Evolutionary conservation across 169 alveolate species (phyloP).

Genomic region (Cryptosporidium tyzzeri): DNA sequence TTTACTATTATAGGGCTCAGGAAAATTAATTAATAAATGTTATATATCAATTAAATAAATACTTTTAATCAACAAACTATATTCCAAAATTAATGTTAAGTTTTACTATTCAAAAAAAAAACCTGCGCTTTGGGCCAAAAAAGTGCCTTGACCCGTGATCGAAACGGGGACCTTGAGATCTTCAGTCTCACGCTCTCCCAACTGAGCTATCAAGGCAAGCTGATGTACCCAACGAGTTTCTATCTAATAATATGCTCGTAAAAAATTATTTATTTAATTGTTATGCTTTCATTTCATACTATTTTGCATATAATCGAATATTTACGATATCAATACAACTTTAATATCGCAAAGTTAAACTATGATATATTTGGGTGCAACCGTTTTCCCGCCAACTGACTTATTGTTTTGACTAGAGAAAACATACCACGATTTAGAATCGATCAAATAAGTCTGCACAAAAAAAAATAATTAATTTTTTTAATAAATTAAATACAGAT

Average conservation of each 20-base stretch:
- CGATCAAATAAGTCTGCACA: background rate
- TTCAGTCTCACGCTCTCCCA: constrained; percentile 99
- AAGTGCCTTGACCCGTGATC: constrained; percentile 97
- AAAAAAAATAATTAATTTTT: no score
- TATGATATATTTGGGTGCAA: background rate
- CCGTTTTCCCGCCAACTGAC: background rate
- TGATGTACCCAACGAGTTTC: background rate
- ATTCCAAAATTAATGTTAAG: background rate
- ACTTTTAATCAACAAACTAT: background rate
- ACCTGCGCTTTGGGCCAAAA: constrained; percentile 28
- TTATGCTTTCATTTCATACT: background rate
- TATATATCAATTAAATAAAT: no score
- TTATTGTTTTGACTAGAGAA: background rate
- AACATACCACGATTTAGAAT: no score
- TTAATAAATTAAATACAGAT: no score
- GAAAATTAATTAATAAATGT: background rate
- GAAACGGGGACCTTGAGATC: constrained; percentile 99
- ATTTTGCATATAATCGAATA: background rate
- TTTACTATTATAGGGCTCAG: background rate
- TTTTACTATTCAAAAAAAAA: background rate
- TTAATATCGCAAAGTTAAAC: background rate
- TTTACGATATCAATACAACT: background rate
- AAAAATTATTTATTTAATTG: background rate
- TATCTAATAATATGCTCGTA: background rate
- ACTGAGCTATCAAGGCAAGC: constrained; percentile 96